Percentiles rank a stretch among this genome's conserved stretches.
Conservation (phyloP, 805 yeast genomes). For the Starmerella bombicola region DNA sequence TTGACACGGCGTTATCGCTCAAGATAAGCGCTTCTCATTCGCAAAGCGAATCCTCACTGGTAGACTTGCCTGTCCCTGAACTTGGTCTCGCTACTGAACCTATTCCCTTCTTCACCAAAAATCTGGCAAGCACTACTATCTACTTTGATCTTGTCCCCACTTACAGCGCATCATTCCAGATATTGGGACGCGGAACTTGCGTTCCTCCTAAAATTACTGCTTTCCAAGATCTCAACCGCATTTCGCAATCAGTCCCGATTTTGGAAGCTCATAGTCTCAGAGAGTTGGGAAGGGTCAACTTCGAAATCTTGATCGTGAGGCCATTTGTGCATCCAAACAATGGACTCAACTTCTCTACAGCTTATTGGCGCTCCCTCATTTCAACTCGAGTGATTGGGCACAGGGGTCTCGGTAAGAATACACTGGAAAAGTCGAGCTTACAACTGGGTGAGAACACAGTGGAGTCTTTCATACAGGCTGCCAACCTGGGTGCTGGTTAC, state of each 20-base stretch:
- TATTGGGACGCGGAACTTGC: constrained; percentile 75
- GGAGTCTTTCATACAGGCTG: constrained; percentile 90
- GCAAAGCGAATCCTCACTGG: constrained; percentile 42
- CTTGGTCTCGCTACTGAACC: constrained; percentile 50
- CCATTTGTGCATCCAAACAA: constrained; percentile 63
- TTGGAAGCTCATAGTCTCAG: constrained; percentile 60
- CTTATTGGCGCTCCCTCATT: constrained; percentile 84
- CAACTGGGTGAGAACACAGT: constrained; percentile 94
- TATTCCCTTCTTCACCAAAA: constrained; percentile 49
- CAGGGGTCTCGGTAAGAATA: constrained; percentile 86
- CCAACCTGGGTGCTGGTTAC: constrained; percentile 88
- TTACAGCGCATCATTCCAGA: constrained; percentile 36
- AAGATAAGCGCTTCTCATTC: constrained; percentile 39
- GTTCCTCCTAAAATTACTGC: constrained; percentile 37
- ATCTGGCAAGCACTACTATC: constrained; percentile 34
- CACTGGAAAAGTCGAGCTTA: constrained; percentile 54
- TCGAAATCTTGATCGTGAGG: constrained; percentile 58
- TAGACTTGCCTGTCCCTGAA: constrained; percentile 77
- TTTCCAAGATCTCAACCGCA: constrained; percentile 52
- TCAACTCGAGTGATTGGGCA: constrained; percentile 91
- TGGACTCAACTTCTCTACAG: constrained; percentile 52
- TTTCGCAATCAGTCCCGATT: constrained; percentile 54
- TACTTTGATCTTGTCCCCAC: constrained; percentile 86
- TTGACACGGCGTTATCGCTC: constrained; percentile 77
- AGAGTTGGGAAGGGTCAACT: constrained; percentile 61